These are phyloP conservation scores for Candida corydali DNA, from an alignment of 805 yeast species.

Conservation along the genomic window DNA sequence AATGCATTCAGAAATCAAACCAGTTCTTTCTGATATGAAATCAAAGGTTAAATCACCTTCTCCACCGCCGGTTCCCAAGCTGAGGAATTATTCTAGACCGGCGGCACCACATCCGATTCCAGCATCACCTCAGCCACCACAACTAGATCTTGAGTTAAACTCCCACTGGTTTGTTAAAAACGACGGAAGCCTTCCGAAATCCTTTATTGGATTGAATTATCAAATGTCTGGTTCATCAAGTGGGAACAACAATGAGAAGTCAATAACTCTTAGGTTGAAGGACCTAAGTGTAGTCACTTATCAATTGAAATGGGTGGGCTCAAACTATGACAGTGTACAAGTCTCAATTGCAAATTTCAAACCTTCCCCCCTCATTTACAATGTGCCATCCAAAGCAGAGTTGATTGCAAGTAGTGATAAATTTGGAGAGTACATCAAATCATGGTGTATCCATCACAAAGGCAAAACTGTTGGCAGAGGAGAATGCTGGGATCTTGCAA, in stretches of 20 bases:
- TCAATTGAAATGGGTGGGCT: slow-evolving; percentile 38
- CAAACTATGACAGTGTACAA: slow-evolving; percentile 16
- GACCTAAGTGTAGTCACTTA: slow-evolving; percentile 39
- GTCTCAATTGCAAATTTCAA: slow-evolving; percentile 26
- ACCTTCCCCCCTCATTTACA: slow-evolving; percentile 40
- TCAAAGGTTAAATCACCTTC: slow-evolving; percentile 4
- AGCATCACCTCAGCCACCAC: slow-evolving; percentile 24
- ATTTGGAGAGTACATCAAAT: slow-evolving; percentile 51
- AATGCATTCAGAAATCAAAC: slow-evolving; percentile 7
- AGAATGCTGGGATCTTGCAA: slow-evolving; percentile 61
- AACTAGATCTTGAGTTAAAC: slow-evolving; percentile 38
- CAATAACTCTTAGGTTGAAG: slow-evolving; percentile 32
- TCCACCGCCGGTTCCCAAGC: slow-evolving; percentile 8
- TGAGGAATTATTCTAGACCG: slow-evolving; percentile 14
- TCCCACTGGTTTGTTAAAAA: slow-evolving; percentile 45
- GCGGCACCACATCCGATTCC: slow-evolving; percentile 29
- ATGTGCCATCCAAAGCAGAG: slow-evolving; percentile 26
- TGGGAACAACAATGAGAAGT: slow-evolving; percentile 17
- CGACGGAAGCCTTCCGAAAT: slow-evolving; percentile 31
- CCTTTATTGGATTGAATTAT: slow-evolving; percentile 34
- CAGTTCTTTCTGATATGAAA: slow-evolving; percentile 8
- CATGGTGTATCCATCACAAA: slow-evolving; percentile 48
- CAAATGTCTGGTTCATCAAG: slow-evolving; percentile 14
- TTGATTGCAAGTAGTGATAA: slow-evolving; percentile 29
- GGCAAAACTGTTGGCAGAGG: slow-evolving; percentile 52